These are phyloP conservation scores for Orbilia ellipsospora DNA, from an alignment of 2,329 filamentous ascomycete species.

Conservation along the genomic window DNA sequence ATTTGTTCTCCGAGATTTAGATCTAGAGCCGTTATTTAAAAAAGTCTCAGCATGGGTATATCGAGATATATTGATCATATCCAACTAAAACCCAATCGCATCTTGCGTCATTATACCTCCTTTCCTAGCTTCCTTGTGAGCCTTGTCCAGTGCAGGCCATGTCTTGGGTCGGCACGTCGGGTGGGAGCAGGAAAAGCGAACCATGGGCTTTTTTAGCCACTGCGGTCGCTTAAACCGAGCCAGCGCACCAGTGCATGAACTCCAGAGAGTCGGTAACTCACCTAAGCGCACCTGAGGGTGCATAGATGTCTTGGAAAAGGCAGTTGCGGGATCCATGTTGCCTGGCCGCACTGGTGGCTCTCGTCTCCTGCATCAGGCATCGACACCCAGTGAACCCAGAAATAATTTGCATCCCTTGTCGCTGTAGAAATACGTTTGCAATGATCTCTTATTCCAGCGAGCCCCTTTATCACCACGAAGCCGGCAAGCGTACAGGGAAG, in stretches of 20 bases:
- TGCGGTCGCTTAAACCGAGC: constrained; percentile 20
- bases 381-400: constrained; percentile 33
- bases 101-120: constrained; percentile 39
- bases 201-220: constrained; percentile 22
- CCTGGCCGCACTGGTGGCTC: constrained; percentile 35
- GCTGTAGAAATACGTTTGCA: constrained; percentile 26
- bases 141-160: not conserved
- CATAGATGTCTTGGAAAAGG: constrained; percentile 24
- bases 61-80: constrained; percentile 34
- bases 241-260: not conserved
- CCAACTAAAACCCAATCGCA: constrained; percentile 13
- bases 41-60: constrained; percentile 21
- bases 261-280: constrained; percentile 32
- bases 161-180: not conserved
- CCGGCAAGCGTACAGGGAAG: constrained; percentile 41
- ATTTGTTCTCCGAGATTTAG: not conserved
- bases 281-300: constrained; percentile 14
- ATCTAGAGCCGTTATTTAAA: too few species aligned
- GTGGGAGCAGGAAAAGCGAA: constrained; percentile 4
- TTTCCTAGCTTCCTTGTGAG: constrained; percentile 5
- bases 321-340: constrained; percentile 22
- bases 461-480: constrained; percentile 52
- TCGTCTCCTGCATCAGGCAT: constrained; percentile 43
- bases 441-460: constrained; percentile 24
- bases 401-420: constrained; percentile 32